A percentile compares a stretch with the other conserved stretches of the same genome.
Evolutionary conservation across 2,329 filamentous ascomycete genomes (phyloP).

Genomic region (Colletotrichum eremochloae): DNA sequence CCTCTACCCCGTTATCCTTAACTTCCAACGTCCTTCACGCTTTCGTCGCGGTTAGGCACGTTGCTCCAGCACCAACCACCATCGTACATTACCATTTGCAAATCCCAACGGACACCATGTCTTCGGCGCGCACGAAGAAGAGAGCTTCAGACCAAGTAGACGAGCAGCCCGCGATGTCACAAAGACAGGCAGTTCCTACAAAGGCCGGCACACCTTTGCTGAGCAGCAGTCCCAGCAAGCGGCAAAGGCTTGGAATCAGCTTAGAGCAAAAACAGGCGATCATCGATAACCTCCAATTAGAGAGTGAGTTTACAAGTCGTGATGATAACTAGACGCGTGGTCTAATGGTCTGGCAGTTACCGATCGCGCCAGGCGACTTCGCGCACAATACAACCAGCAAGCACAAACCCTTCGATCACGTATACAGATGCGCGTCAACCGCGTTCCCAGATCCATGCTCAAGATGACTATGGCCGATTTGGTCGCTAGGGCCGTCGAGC

Average conservation of each 20-base stretch:
- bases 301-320: conserved; percentile 71
- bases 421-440: conserved; percentile 93
- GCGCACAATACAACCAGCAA: conserved; percentile 90
- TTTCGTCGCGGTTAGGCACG: conserved; percentile 24
- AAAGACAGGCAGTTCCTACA: conserved; percentile 47
- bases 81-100: conserved; percentile 45
- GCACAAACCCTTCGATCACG: conserved; percentile 86
- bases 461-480: conserved; percentile 87
- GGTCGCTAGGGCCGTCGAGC: conserved; percentile 64
- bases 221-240: conserved; percentile 72
- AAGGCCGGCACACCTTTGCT: conserved; percentile 55
- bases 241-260: conserved; percentile 72
- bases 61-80: conserved; percentile 15
- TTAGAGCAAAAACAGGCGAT: conserved; percentile 85
- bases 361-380: conserved; percentile 86
- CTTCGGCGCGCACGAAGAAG: conserved; percentile 58
- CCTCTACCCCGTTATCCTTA: conserved; percentile 14
- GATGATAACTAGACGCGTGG: conserved; percentile 6
- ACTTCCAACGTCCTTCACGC: conserved; percentile 24
- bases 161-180: conserved; percentile 44
- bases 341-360: conserved; percentile 71
- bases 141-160: conserved; percentile 46
- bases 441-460: conserved; percentile 85
- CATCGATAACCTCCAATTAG: conserved; percentile 89
- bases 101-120: conserved; percentile 59